Evolutionary conservation across 331 rosid genomes (phyloP), one percentile per base, ranked within the genome.

Genomic region (Stylosanthes scabra): DNA sequence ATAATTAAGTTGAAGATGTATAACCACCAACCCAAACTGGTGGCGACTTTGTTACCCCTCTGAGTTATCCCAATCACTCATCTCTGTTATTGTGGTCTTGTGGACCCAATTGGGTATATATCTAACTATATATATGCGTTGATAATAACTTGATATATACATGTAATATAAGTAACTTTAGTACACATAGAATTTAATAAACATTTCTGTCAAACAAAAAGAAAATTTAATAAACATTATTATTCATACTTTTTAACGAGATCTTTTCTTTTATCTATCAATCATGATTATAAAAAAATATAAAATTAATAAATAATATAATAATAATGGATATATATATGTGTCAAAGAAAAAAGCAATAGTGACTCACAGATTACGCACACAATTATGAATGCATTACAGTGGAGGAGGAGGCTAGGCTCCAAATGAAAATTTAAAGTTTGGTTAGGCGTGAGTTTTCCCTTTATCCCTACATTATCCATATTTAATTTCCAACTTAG

Each of bases 391-490:
- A 65, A 41, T 69, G 73, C 68, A 75, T 45, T 46, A 56, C 10
- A 13, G 74, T 40, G 65, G 66, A 77, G 65, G 66, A 77, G 39
- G 78, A 65, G 72, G 77, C 65, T 70, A 65, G 72, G 77, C 65
- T 70, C 71, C 80, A 73, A 72, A 20, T 20, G 25, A 20, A 20
- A 20, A 20, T 20, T 20, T 20, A 31, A 80, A 89, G 85, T 87
- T 89, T 87, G 47, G 72, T 67, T 74, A 66, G 77, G 91, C 62
- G 52, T 59, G 15, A 78, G 79, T 63, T 66, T 72, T 69, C 44
- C 0, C 87, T 80, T 85, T 89, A 81, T 79, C 75, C 87, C 86
- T 79, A 83, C 83, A 82, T 63, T 75, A 80, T 70, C 84, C 67
- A 69, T 67, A 63, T 68, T 83, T 62, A 80, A 68, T 72, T 80